These are phyloP conservation scores for Pyrrhoderma noxium DNA, from an alignment of 1,284 basidiomycete species.

Conservation along the genomic window DNA sequence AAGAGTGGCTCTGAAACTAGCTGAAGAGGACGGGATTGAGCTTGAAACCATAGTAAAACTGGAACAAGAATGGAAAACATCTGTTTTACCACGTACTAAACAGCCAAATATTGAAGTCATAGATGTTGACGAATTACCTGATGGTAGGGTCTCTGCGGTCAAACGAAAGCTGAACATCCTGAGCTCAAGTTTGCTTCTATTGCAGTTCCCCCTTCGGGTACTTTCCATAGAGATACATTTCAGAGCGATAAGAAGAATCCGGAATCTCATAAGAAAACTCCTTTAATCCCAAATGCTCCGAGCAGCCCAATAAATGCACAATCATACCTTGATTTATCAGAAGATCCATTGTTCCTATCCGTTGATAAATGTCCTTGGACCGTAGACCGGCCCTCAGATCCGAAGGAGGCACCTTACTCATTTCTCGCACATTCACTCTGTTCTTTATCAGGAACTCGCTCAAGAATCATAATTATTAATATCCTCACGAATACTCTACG, in stretches of 20 bases:
- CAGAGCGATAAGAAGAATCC: too few relatives aligned
- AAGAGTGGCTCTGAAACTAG: conserved; percentile 8
- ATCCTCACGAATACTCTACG: conserved; percentile 78
- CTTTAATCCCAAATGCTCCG: neutral
- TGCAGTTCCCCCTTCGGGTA: too few relatives aligned
- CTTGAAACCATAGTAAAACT: conserved; percentile 9
- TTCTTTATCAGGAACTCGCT: conserved; percentile 68
- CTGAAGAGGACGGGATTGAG: conserved; percentile 13
- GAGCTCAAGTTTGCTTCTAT: neutral
- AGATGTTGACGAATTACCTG: conserved; percentile 9
- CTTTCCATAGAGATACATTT: too few relatives aligned
- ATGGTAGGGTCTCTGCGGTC: neutral
- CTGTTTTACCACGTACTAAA: neutral
- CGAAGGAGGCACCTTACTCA: conserved; percentile 58
- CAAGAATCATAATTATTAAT: conserved; percentile 75
- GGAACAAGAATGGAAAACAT: conserved; percentile 16
- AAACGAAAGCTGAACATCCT: neutral
- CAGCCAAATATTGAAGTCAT: conserved; percentile 13
- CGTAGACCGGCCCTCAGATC: neutral
- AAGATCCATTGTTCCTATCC: conserved; percentile 13
- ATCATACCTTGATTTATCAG: conserved; percentile 11
- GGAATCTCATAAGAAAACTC: too few relatives aligned
- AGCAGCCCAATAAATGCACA: neutral
- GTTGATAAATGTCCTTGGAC: conserved; percentile 10
- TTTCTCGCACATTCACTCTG: conserved; percentile 76